phyloP scores from a whole-genome alignment of 768 basidiomycete genomes.

The Multifurca ochricompacta region DNA sequence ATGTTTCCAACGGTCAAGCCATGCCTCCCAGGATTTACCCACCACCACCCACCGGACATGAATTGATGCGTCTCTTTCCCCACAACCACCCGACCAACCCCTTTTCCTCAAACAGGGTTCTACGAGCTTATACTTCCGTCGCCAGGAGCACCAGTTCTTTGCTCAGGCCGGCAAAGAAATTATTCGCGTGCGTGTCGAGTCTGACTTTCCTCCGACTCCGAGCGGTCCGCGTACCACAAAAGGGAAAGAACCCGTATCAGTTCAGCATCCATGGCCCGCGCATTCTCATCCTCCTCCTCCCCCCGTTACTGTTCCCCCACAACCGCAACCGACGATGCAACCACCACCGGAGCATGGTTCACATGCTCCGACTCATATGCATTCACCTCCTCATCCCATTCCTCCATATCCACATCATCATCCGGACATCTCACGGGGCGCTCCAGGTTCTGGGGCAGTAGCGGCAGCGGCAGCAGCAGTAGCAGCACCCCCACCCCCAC shows the following conservation, averaged over 20 bases:
- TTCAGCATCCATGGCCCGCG: slow-evolving; percentile 8
- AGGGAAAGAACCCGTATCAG: slow-evolving; percentile 14
- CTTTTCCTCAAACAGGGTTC: slow-evolving; percentile 52
- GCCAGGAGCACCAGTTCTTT: slow-evolving; percentile 75
- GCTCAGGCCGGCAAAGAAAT: slow-evolving; percentile 73
- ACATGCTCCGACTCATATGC: slow-evolving; percentile 14
- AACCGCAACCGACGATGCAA: slow-evolving; percentile 5
- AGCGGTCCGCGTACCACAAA: slow-evolving; percentile 14
- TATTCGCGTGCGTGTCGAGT: slow-evolving; percentile 63
- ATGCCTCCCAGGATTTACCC: slow-evolving; percentile 53
- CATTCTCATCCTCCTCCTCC: slow-evolving; percentile 25
- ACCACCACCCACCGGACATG: slow-evolving; percentile 71
- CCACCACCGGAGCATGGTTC: slow-evolving; percentile 18
- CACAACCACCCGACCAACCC: slow-evolving; percentile 48
- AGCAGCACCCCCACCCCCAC: no score
- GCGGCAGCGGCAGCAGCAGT: no score
- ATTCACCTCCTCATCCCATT: slow-evolving; percentile 21
- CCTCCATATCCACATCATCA: slow-evolving; percentile 31
- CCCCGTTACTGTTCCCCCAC: no score
- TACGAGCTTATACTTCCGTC: slow-evolving; percentile 65
- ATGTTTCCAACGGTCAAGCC: slow-evolving; percentile 47
- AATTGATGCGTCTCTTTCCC: slow-evolving; percentile 83
- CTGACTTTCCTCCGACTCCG: slow-evolving; percentile 38
- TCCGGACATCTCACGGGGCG: slow-evolving; percentile 27
- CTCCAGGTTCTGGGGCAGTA: slow-evolving; percentile 23